phyloP scores from a whole-genome alignment of 2,329 filamentous ascomycete genomes.

The Fusarium robinianum region DNA sequence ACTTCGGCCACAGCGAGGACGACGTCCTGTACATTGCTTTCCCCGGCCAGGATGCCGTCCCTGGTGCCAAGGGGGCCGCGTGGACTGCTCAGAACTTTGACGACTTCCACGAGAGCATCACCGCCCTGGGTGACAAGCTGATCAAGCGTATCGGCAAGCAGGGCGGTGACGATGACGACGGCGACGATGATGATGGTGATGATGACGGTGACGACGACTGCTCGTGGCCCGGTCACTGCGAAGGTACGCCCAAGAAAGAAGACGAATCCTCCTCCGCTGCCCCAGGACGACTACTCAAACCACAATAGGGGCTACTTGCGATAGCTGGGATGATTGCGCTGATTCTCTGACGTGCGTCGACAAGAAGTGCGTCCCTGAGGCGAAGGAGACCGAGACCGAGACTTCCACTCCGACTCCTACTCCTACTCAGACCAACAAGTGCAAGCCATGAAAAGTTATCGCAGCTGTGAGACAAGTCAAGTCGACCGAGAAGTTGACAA shows the following conservation, averaged over 20 bases:
- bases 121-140: conserved; percentile 55
- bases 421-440: no score
- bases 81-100: conserved; percentile 57
- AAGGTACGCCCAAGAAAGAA: conserved; percentile 14
- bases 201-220: conserved; percentile 16
- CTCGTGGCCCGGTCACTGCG: conserved; percentile 25
- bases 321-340: conserved; percentile 29
- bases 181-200: background rate
- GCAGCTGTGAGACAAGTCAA: no score
- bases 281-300: conserved; percentile 8
- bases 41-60: conserved; percentile 58
- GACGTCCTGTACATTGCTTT: conserved; percentile 69
- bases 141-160: conserved; percentile 43
- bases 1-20: conserved; percentile 58
- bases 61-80: conserved; percentile 55
- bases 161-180: conserved; percentile 1
- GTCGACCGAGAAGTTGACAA: no score
- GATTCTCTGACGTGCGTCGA: conserved; percentile 31
- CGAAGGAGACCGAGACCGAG: background rate
- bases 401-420: no score
- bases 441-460: no score
- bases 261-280: background rate
- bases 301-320: conserved; percentile 31
- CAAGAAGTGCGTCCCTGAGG: conserved; percentile 23
- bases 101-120: conserved; percentile 59